Conservation (phyloP, 257 asterid species). For the Linaria vulgaris region DNA sequence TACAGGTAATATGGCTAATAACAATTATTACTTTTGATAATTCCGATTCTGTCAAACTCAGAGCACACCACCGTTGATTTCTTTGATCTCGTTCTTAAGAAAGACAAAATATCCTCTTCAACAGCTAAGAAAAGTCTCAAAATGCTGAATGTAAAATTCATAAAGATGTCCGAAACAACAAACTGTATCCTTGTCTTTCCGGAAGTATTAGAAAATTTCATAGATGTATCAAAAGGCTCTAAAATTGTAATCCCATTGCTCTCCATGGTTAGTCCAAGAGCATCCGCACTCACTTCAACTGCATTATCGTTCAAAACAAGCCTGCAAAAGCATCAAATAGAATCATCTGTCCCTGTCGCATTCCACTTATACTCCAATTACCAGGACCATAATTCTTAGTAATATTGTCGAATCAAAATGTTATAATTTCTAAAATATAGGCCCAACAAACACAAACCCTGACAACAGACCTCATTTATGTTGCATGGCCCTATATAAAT, state of each 20-base stretch:
- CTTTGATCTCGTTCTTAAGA: constrained; percentile 82
- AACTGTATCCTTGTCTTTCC: constrained; percentile 74
- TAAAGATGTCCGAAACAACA: constrained; percentile 77
- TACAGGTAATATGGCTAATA: constrained; percentile 4
- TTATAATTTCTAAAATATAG: too few relatives aligned
- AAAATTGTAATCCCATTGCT: constrained; percentile 90
- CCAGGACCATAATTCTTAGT: not conserved
- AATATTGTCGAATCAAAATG: too few relatives aligned
- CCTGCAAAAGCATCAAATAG: constrained; percentile 50
- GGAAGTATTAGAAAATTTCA: constrained; percentile 59
- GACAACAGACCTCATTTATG: too few relatives aligned
- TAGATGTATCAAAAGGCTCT: constrained; percentile 91
- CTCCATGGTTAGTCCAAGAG: constrained; percentile 86
- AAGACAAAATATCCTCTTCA: constrained; percentile 88
- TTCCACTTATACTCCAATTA: constrained; percentile 7
- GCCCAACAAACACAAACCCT: too few relatives aligned
- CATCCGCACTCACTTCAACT: constrained; percentile 66
- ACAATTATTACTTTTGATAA: constrained; percentile 55
- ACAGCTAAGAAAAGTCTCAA: constrained; percentile 84
- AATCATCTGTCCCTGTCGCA: not conserved
- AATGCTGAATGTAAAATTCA: constrained; percentile 93
- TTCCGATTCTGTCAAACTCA: constrained; percentile 88
- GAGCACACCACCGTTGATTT: constrained; percentile 79
- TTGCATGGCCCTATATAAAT: too few relatives aligned
- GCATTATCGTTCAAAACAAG: constrained; percentile 69